A percentile compares a stretch with the other conserved stretches of the same genome.
Conservation (phyloP, 768 basidiomycete species). For the Pisolithus orientalis region DNA sequence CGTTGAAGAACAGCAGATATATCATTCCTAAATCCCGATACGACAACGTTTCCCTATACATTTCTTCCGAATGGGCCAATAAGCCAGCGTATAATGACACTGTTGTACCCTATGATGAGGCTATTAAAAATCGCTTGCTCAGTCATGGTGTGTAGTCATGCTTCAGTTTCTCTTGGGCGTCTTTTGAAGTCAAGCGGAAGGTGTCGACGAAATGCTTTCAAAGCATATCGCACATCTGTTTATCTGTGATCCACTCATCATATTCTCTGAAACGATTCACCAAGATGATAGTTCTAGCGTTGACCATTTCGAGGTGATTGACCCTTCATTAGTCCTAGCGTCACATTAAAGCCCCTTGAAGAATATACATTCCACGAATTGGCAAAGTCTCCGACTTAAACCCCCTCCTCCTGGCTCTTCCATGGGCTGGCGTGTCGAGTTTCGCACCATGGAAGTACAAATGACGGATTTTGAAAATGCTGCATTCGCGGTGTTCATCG, state of each 20-base stretch:
- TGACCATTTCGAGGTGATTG: slow-evolving; percentile 91
- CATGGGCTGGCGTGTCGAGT: slow-evolving; percentile 98
- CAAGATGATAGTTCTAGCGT: slow-evolving; percentile 84
- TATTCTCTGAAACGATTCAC: slow-evolving; percentile 90
- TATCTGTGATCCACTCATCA: slow-evolving; percentile 93
- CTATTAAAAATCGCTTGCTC: slow-evolving; percentile 64
- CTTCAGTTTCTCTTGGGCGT: no score
- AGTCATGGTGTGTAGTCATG: slow-evolving; percentile 48
- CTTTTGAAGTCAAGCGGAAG: slow-evolving; percentile 31
- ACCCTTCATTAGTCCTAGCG: background rate
- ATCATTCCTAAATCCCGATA: slow-evolving; percentile 95
- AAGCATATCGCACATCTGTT: slow-evolving; percentile 94
- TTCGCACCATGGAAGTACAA: slow-evolving; percentile 98
- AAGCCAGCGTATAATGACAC: slow-evolving; percentile 30
- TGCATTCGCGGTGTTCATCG: slow-evolving; percentile 91
- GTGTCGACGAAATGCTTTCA: slow-evolving; percentile 79
- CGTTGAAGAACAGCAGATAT: slow-evolving; percentile 66
- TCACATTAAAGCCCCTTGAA: slow-evolving; percentile 24
- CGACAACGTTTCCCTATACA: slow-evolving; percentile 91
- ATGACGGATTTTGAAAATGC: slow-evolving; percentile 99
- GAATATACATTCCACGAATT: slow-evolving; percentile 99
- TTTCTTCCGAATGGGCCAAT: slow-evolving; percentile 82
- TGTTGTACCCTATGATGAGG: slow-evolving; percentile 68
- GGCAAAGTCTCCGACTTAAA: slow-evolving; percentile 98
- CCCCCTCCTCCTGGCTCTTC: slow-evolving; percentile 89